Evolutionary conservation across 108 stramenopile genomes (phyloP), one percentile per base, ranked within the genome.

Genomic region (Cyclotella kingstonii): DNA sequence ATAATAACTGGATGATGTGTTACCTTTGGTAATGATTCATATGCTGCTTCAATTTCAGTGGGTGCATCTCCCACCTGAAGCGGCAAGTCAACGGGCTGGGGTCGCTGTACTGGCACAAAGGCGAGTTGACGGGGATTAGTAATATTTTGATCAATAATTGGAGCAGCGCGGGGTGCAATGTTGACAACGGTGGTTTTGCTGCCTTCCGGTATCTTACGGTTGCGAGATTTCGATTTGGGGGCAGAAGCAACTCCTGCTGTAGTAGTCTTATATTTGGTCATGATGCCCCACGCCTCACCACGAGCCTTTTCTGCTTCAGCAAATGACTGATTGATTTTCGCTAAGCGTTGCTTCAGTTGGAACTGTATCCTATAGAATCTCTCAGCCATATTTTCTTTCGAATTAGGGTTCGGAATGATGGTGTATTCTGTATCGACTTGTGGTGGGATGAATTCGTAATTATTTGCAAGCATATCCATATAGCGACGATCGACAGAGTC

Each of bases 381-480:
- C 57, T 82, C 77, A 4, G 68, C 60, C 54, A 87, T 35, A 11
- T 75, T 68, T 25, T 85, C 81, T 23, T 81, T 77, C n/a, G 77
- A 79, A 7, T 65, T 34, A 4, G 51, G 29, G 42, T 79, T 58
- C 17, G 53, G 57, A 29, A 70, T 46, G 36, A 47, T 55, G 26
- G 31, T 62, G 22, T 73, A 29, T 3, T 39, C 45, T 19, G 66
- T 64, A 17, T 38, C 46, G 4, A 67, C 69, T 22, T 48, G 63
- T n/a, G 85, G 88, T 17, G 80, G 78, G 14, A 69, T 60, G 55
- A 85, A 86, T 34, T 76, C 69, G n/a, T 42, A 12, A 21, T 65
- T 11, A 14, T 58, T 48, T 26, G 18, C 34, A 12, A 53, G 9
- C 49, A 53, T 53, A 35, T 73, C 60, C 1, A 26, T 47, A 50